phyloP scores from a whole-genome alignment of 2,329 filamentous ascomycete genomes.

The Alternaria triticimaculans region DNA sequence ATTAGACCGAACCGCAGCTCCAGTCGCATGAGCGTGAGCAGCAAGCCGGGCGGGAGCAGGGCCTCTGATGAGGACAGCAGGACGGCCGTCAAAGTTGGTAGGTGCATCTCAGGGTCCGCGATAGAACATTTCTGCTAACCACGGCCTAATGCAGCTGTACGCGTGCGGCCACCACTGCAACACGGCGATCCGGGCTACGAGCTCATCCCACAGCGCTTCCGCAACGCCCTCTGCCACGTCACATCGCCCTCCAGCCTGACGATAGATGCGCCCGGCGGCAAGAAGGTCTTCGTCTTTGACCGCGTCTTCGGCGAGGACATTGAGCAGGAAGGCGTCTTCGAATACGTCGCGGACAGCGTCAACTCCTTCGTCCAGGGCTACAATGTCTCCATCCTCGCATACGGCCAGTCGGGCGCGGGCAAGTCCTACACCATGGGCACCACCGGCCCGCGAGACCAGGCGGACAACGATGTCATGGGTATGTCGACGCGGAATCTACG shows the following conservation, averaged over 20 bases:
- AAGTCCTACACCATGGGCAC: constrained; percentile 99
- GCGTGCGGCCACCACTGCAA: constrained; percentile 85
- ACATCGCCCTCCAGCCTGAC: constrained; percentile 83
- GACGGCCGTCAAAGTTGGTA: constrained; percentile 96
- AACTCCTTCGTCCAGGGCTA: constrained; percentile 92
- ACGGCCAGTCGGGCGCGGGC: constrained; percentile 95
- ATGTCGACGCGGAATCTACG: constrained; percentile 46
- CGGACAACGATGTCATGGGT: constrained; percentile 77
- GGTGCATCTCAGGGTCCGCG: constrained; percentile 51
- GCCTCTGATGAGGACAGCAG: constrained; percentile 88
- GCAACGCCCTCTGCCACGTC: constrained; percentile 89
- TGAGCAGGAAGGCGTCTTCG: constrained; percentile 88
- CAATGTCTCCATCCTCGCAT: constrained; percentile 96
- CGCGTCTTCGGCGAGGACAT: constrained; percentile 87
- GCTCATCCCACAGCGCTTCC: constrained; percentile 93
- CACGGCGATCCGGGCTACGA: constrained; percentile 90
- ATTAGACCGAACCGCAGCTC: constrained; percentile 78
- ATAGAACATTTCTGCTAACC: constrained; percentile 29
- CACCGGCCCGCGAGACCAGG: constrained; percentile 80
- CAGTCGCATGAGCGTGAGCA: constrained; percentile 84
- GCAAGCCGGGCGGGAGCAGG: constrained; percentile 78
- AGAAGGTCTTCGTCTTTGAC: constrained; percentile 96
- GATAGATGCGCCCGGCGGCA: constrained; percentile 89
- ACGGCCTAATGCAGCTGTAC: constrained; percentile 70
- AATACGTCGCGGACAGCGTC: constrained; percentile 90